A percentile compares a stretch with the other conserved stretches of the same genome.
Evolutionary conservation across 176 grass and related monocot genomes (phyloP).

Genomic region (Rhynchospora pubera): DNA sequence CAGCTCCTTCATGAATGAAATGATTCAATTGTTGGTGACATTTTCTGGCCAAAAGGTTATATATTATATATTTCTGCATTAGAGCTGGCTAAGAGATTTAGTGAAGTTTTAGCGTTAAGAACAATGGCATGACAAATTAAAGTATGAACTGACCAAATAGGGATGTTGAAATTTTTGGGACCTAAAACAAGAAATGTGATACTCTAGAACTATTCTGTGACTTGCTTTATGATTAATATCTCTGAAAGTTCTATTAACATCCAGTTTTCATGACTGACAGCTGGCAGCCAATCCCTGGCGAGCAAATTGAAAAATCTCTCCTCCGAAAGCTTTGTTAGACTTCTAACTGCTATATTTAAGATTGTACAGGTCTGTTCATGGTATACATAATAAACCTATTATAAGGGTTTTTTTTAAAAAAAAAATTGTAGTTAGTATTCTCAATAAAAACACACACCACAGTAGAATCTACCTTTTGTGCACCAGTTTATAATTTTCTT

Average conservation of each 20-base stretch:
- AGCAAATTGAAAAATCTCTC: slow-evolving; percentile 83
- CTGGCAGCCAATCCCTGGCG: slow-evolving; percentile 72
- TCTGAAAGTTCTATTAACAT: slow-evolving; percentile 16
- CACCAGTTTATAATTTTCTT: slow-evolving; percentile 15
- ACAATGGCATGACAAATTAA: background rate
- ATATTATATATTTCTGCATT: background rate
- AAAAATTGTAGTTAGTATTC: slow-evolving; percentile 5
- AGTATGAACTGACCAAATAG: background rate
- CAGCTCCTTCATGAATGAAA: slow-evolving; percentile 1
- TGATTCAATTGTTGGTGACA: slow-evolving; percentile 2
- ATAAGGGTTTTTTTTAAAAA: background rate
- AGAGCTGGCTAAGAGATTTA: background rate
- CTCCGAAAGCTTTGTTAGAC: slow-evolving; percentile 92
- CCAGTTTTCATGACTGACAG: slow-evolving; percentile 33
- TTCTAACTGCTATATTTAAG: slow-evolving; percentile 83
- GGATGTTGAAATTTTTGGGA: background rate
- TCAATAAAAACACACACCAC: background rate
- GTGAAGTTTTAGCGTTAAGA: background rate
- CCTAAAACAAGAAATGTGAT: background rate
- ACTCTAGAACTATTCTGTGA: background rate
- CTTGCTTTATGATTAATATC: background rate
- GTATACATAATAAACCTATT: slow-evolving; percentile 1
- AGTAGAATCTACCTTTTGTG: background rate
- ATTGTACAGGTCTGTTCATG: slow-evolving; percentile 67
- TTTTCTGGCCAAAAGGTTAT: background rate